Conservation (phyloP, 257 asterid species). For the Orobanche coerulescens region DNA sequence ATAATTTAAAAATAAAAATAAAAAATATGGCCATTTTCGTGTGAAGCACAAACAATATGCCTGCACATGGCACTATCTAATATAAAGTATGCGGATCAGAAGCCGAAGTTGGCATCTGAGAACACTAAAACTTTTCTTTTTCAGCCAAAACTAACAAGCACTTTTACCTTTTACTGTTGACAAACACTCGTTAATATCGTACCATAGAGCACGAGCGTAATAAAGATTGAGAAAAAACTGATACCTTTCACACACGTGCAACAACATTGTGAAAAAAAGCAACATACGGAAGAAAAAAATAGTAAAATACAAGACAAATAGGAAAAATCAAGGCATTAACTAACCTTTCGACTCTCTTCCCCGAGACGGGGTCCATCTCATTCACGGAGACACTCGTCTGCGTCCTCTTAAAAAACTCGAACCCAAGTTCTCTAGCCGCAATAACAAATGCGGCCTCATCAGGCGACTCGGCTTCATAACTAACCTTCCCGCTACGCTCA, state of each 20-base stretch:
- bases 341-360: conserved; percentile 61
- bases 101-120: too few species aligned
- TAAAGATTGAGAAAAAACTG: not conserved
- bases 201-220: too few species aligned
- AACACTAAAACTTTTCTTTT: too few species aligned
- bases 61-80: too few species aligned
- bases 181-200: not conserved
- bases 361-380: conserved; percentile 55
- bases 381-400: conserved; percentile 57
- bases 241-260: not conserved
- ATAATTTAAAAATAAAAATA: not conserved
- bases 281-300: too few species aligned
- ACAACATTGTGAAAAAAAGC: too few species aligned
- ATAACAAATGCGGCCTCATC: conserved; percentile 96
- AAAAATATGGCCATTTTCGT: not conserved
- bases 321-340: conserved; percentile 19
- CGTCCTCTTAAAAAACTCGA: conserved; percentile 71
- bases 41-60: not conserved
- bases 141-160: too few species aligned
- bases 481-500: conserved; percentile 49
- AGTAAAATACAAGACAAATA: not conserved
- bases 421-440: conserved; percentile 89
- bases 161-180: not conserved
- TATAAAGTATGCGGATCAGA: too few species aligned
- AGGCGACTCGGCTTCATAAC: conserved; percentile 93